A percentile compares a stretch with the other conserved stretches of the same genome.
These are phyloP conservation scores for Ceratobasidium sp. DNA, from an alignment of 1,284 basidiomycete genomes.

Conservation along the genomic window DNA sequence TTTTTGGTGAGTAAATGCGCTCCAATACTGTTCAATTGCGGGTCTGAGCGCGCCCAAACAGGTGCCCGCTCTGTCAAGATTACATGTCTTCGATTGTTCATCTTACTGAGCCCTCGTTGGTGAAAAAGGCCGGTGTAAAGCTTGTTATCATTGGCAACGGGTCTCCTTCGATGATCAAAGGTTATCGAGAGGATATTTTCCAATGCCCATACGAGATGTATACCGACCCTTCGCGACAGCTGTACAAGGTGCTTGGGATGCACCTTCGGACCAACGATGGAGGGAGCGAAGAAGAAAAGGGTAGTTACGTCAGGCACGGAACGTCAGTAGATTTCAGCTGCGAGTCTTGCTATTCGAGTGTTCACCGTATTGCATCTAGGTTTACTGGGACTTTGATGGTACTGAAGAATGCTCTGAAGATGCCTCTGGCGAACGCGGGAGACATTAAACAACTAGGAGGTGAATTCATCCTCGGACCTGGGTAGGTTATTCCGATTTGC, in stretches of 20 bases:
- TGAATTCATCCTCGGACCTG: slow-evolving; percentile 86
- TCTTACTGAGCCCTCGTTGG: slow-evolving; percentile 59
- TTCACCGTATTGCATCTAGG: background rate
- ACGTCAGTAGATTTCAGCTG: slow-evolving; percentile 43
- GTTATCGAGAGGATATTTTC: slow-evolving; percentile 75
- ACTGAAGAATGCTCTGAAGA: slow-evolving; percentile 68
- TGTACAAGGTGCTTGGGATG: slow-evolving; percentile 82
- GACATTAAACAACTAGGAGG: slow-evolving; percentile 82
- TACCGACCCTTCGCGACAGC: slow-evolving; percentile 74
- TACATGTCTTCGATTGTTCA: slow-evolving; percentile 75
- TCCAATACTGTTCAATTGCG: background rate
- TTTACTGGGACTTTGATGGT: slow-evolving; percentile 74
- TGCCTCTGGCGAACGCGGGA: slow-evolving; percentile 82
- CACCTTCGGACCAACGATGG: slow-evolving; percentile 59
- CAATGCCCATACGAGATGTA: slow-evolving; percentile 64
- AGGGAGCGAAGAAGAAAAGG: slow-evolving; percentile 58
- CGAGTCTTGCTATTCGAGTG: background rate
- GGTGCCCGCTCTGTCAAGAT: slow-evolving; percentile 82
- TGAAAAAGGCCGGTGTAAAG: slow-evolving; percentile 62
- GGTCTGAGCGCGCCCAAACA: slow-evolving; percentile 44
- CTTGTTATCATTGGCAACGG: slow-evolving; percentile 83
- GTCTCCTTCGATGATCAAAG: slow-evolving; percentile 71
- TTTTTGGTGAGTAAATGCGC: slow-evolving; percentile 54
- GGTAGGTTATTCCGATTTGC: slow-evolving; percentile 55
- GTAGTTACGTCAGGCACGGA: slow-evolving; percentile 71